Base-by-base conservation (phyloP, 352 stramenopile species). In the Blastocystis sp. region DNA sequence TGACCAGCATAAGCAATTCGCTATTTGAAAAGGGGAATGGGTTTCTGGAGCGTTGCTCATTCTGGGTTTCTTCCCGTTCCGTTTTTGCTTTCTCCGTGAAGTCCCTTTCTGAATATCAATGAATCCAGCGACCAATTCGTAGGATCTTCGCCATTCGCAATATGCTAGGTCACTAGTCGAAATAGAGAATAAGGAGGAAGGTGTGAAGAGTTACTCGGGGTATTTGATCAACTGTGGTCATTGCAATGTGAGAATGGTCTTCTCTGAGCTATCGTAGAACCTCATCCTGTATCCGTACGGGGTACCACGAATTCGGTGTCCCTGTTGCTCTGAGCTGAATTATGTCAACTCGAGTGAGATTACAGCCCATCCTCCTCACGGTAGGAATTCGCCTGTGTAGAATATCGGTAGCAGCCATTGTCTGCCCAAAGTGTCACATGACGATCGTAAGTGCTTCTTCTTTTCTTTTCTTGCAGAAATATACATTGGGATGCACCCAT, bases 151-250 rank as follows among this genome's bases (percentile, higher is more conserved):
- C n/a, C n/a, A n/a, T n/a, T n/a, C n/a, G n/a, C n/a, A n/a, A n/a
- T n/a, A n/a, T n/a, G n/a, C n/a, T n/a, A n/a, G n/a, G n/a, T n/a
- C n/a, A n/a, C n/a, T n/a, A n/a, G n/a, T n/a, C n/a, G n/a, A n/a
- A n/a, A n/a, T n/a, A n/a, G n/a, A n/a, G n/a, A n/a, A n/a, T n/a
- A n/a, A 59, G 51, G 32, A 59, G 51, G 11, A 14, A 0, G 34
- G 38, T 42, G 38, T 9, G 24, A 38, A 71, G 29, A 46, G 29
- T 71, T 71, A 71, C 34, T 48, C 29, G n/a, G 59, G 59, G 38
- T 71, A 46, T 71, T 27, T 71, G n/a, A 71, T 71, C 59, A 32
- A 48, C 24, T 71, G 59, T 46, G 59, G 59, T 46, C 59, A 71
- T 46, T 71, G 59, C 18, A 21, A 38, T 46, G 59, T 71, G 34